These are phyloP conservation scores for Rhipidocladum racemiflorum DNA, from an alignment of 176 grass and related monocot genomes.

Conservation along the genomic window DNA sequence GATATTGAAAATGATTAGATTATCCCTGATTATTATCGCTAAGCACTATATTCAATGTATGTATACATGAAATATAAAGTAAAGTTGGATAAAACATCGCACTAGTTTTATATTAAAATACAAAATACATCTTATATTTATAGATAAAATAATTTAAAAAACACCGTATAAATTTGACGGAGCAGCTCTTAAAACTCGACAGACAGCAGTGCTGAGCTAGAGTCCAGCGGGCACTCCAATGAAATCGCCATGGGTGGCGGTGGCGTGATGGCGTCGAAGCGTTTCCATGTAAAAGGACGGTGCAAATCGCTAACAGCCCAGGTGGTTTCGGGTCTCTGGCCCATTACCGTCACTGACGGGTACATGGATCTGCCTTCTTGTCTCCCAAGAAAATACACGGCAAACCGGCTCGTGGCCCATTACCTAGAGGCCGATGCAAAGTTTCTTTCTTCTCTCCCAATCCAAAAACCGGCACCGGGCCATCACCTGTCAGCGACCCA, in stretches of 20 bases:
- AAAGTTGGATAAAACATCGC: too few species aligned
- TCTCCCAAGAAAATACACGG: neutral
- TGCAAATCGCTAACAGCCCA: neutral
- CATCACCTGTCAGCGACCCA: neutral
- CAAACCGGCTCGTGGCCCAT: neutral
- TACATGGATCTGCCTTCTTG: neutral
- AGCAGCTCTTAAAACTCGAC: too few species aligned
- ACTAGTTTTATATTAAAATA: too few species aligned
- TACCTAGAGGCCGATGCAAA: neutral
- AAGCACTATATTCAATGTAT: too few species aligned
- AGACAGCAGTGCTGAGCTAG: too few species aligned
- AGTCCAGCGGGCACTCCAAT: neutral
- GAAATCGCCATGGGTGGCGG: neutral
- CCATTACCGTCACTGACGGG: neutral
- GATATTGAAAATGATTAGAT: too few species aligned
- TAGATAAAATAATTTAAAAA: too few species aligned
- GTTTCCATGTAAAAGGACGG: neutral
- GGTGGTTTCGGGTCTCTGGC: neutral
- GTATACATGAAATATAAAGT: too few species aligned
- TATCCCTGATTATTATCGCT: too few species aligned
- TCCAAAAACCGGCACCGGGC: neutral
- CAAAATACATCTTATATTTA: too few species aligned
- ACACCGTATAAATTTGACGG: too few species aligned
- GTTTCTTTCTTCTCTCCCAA: conserved; percentile 25
- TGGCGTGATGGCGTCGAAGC: too few species aligned